These are phyloP conservation scores for Quercus gilva DNA, from an alignment of 306 rosid genomes.

Conservation along the genomic window DNA sequence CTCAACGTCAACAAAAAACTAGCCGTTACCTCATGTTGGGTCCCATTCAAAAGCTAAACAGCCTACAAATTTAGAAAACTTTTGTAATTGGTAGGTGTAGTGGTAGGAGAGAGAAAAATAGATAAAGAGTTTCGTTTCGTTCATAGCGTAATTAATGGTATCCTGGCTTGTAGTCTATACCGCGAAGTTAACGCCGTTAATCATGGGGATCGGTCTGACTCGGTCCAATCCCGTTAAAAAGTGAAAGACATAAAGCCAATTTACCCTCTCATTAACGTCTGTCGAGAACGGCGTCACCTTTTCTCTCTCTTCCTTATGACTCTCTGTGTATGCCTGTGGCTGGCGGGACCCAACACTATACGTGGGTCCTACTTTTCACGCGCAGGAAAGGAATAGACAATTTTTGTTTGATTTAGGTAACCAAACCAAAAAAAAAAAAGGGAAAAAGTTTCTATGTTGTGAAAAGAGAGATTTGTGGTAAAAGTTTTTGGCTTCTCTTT, in stretches of 20 bases:
- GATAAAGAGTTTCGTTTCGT: too few species aligned
- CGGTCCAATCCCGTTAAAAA: not conserved
- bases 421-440: not conserved
- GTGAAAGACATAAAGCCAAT: not conserved
- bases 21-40: constrained; percentile 30
- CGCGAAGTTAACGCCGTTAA: constrained; percentile 42
- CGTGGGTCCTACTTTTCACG: constrained; percentile 31
- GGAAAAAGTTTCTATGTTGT: not conserved
- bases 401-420: not conserved
- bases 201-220: constrained; percentile 27
- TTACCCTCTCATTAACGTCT: constrained; percentile 24
- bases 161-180: not conserved
- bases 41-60: not conserved
- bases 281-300: constrained; percentile 25
- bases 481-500: not conserved
- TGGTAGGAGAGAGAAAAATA: not conserved
- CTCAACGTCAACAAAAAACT: not conserved
- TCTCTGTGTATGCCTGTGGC: too few species aligned
- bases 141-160: constrained; percentile 20
- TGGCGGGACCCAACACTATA: not conserved
- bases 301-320: too few species aligned
- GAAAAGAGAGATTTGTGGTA: not conserved
- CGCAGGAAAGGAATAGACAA: not conserved
- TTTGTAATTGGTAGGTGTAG: not conserved
- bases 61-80: not conserved